Conservation (phyloP, 2,329 filamentous ascomycete species). For the Xylaria sp. region DNA sequence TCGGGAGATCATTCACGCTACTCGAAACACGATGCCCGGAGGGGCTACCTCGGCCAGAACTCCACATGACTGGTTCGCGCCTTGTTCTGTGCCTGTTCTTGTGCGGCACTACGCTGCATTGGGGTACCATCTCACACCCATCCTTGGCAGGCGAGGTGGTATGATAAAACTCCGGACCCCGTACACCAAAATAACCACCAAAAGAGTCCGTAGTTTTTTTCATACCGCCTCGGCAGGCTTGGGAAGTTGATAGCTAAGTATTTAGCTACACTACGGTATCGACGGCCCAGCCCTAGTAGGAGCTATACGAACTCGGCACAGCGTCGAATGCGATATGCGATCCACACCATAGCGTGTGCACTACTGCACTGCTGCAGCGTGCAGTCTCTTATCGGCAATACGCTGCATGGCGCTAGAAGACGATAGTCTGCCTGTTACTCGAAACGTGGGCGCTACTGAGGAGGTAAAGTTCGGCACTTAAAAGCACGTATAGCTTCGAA, state of each 20-base stretch:
- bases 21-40: conserved; percentile 11
- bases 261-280: too few relatives aligned
- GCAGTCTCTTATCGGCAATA: conserved; percentile 12
- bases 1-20: conserved; percentile 5
- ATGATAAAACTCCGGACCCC: too few relatives aligned
- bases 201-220: too few relatives aligned
- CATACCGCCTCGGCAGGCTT: conserved; percentile 4
- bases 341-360: conserved; percentile 23
- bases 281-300: background rate
- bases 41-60: background rate
- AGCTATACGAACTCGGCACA: conserved; percentile 26
- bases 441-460: background rate
- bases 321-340: conserved; percentile 29
- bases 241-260: too few relatives aligned
- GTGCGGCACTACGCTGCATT: background rate
- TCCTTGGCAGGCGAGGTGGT: conserved; percentile 14
- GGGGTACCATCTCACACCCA: background rate
- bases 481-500: too few relatives aligned
- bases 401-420: background rate
- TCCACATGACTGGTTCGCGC: conserved; percentile 3
- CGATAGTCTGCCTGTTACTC: conserved; percentile 1
- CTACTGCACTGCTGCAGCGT: background rate
- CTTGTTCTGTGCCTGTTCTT: background rate
- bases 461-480: too few relatives aligned
- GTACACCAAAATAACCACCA: too few relatives aligned